Percentiles rank a stretch among this genome's conserved stretches.
Evolutionary conservation across 441 rosid species (phyloP).

Genomic region (Raphanus hybrid): DNA sequence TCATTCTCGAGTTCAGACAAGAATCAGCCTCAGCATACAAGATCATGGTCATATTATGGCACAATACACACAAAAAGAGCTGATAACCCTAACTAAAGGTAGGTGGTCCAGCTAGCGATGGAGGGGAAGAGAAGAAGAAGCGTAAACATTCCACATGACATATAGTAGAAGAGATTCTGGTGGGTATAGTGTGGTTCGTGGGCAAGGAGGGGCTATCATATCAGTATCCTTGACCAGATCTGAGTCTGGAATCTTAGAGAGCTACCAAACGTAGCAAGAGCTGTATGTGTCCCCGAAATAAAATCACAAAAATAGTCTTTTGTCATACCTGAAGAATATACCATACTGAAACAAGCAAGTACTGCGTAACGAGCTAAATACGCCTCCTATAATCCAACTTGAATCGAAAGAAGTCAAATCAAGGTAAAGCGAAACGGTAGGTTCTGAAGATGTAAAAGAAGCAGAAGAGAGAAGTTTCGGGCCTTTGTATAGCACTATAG

Average conservation of each 20-base stretch:
- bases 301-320: not conserved
- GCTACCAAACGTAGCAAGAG: no score
- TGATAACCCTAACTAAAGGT: no score
- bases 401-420: slow-evolving; percentile 11
- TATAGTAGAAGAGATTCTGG: not conserved
- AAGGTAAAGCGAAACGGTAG: not conserved
- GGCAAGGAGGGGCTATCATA: no score
- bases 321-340: not conserved
- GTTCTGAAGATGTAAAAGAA: not conserved
- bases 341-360: slow-evolving; percentile 43
- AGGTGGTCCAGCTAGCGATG: no score
- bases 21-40: slow-evolving; percentile 77
- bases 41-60: slow-evolving; percentile 10
- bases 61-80: not conserved
- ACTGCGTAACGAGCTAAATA: not conserved
- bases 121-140: no score
- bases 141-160: no score
- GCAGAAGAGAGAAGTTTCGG: not conserved
- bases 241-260: no score
- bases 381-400: not conserved
- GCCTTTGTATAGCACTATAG: not conserved
- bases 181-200: no score
- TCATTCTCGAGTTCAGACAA: slow-evolving; percentile 59
- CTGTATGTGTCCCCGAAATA: no score
- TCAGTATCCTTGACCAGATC: no score